These are phyloP conservation scores for Fusarium nanum DNA, from an alignment of 2,329 filamentous ascomycete genomes.

Conservation along the genomic window DNA sequence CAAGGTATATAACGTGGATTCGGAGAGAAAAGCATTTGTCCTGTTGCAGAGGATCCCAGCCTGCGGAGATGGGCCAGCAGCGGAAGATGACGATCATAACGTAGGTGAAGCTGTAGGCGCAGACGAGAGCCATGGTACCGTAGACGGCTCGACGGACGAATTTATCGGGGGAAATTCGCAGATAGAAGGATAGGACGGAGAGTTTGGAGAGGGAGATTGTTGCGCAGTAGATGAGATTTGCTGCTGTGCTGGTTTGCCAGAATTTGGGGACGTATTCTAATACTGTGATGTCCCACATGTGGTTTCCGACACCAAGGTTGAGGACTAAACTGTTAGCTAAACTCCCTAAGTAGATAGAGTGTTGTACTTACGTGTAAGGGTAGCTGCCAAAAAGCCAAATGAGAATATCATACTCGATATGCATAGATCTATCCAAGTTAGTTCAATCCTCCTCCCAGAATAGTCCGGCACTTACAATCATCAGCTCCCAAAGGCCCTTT, in stretches of 20 bases:
- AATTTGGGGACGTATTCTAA: conserved; percentile 41
- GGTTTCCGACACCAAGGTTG: conserved; percentile 43
- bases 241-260: conserved; percentile 50
- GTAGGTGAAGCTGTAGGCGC: conserved; percentile 56
- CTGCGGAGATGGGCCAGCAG: conserved; percentile 56
- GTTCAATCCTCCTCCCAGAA: too few relatives aligned
- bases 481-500: conserved; percentile 45
- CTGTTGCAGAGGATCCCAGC: conserved; percentile 54
- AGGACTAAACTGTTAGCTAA: conserved; percentile 34
- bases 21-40: conserved; percentile 57
- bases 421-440: conserved; percentile 44
- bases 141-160: conserved; percentile 40
- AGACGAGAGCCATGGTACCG: conserved; percentile 50
- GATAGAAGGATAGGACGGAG: conserved; percentile 60
- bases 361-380: conserved; percentile 40
- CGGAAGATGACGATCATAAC: conserved; percentile 55
- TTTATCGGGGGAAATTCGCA: conserved; percentile 53
- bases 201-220: conserved; percentile 56
- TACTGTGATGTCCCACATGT: conserved; percentile 47
- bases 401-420: conserved; percentile 42
- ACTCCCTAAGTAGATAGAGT: rapidly evolving
- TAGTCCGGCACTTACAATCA: conserved; percentile 47
- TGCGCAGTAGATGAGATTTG: conserved; percentile 57
- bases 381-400: conserved; percentile 40
- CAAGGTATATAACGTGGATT: conserved; percentile 43